Percentiles rank a stretch among this genome's conserved stretches.
phyloP scores from a whole-genome alignment of 106 monocot species.

The Allium sativum region DNA sequence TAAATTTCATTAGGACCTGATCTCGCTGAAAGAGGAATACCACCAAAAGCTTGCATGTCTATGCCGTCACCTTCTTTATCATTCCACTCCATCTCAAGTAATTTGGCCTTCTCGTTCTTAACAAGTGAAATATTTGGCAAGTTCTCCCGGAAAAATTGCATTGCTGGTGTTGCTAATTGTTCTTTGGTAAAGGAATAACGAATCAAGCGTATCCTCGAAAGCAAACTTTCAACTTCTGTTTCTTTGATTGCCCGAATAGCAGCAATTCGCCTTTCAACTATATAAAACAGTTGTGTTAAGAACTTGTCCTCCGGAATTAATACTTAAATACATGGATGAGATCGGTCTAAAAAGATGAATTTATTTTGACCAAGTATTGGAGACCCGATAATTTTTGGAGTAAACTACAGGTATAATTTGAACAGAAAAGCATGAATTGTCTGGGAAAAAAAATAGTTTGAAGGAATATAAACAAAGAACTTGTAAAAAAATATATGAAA shows the following conservation, averaged over 20 bases:
- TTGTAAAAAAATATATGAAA: no score
- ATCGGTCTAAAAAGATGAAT: no score
- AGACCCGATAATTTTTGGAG: no score
- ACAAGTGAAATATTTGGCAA: conserved; percentile 38
- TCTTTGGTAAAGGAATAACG: conserved; percentile 51
- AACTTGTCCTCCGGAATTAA: no score
- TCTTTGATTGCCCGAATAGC: conserved; percentile 55
- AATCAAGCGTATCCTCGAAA: conserved; percentile 38
- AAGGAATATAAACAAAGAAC: no score
- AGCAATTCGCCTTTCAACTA: conserved; percentile 45
- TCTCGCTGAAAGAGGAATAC: conserved; percentile 28
- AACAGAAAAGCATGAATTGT: no score
- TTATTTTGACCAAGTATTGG: no score
- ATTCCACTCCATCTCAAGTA: conserved; percentile 43
- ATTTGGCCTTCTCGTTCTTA: conserved; percentile 37
- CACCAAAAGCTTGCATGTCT: conserved; percentile 9
- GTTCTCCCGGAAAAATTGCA: conserved; percentile 56
- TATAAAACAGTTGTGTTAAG: neutral
- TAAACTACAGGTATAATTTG: no score
- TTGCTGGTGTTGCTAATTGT: conserved; percentile 32
- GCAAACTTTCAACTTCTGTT: conserved; percentile 45
- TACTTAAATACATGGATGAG: no score
- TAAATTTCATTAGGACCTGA: conserved; percentile 27
- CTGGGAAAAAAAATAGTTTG: no score
- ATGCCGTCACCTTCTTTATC: conserved; percentile 12